Evolutionary conservation across 1,139 yeast species (phyloP), one percentile per base, ranked within the genome.

Genomic region (Candida dubliniensis): DNA sequence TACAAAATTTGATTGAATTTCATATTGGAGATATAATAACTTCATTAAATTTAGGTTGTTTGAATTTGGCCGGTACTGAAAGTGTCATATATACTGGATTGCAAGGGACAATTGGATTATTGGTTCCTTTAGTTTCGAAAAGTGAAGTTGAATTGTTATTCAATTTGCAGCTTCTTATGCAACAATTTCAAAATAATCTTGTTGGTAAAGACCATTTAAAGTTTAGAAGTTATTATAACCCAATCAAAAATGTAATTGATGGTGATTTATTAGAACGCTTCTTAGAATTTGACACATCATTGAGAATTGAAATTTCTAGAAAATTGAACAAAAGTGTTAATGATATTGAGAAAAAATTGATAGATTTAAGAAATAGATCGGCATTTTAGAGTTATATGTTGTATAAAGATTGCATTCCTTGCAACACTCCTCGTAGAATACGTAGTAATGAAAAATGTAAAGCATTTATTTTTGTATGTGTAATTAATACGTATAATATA

Each of bases 201-300:
- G 57, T 83, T 2, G 95, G 87, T 0, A 72, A 93, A 46, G 87
- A 86, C 52, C 87, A 84, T 47, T 50, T 79, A 51, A 77, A 77
- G 49, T 90, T 76, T 58, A 69, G 97, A 42, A 77, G 97, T 42
- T 86, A 84, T 58, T 89, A 88, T 57, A 82, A 81, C 15, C 96
- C 97, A 0, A 79, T 77, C 6, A 84, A 82, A 52, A 77, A 81
- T 44, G 82, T 87, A 2, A 74, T 93, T 37, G 98, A 93, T 63
- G 99, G 99, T 9, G 98, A 93, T 60, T 68, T 88, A 26, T 70
- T 93, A 42, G 97, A 89, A 55, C 61, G 64, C 41, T 87, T 69
- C 57, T 61, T 63, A 32, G 56, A 56, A 8, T 60, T 85, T 31
- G 58, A 63, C 2, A 58, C 58, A 1, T 63, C 67, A 0, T 55